These are phyloP conservation scores for Luvunga scandens DNA, from an alignment of 345 rosid species.

Conservation along the genomic window DNA sequence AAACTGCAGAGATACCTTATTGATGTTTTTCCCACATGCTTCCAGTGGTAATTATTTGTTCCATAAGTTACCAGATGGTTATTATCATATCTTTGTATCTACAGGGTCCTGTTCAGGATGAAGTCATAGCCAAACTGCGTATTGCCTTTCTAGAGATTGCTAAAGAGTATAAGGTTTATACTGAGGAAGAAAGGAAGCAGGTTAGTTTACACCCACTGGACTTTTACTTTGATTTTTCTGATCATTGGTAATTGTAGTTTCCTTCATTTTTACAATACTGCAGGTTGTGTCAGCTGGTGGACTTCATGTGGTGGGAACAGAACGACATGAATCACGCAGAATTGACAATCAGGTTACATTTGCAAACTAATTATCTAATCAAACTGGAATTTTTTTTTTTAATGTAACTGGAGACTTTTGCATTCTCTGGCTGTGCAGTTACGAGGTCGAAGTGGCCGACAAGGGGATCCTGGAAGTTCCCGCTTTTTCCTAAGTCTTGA, in stretches of 20 bases:
- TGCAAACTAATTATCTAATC: background rate
- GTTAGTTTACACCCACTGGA: conserved; percentile 29
- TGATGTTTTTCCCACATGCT: background rate
- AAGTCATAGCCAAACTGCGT: conserved; percentile 80
- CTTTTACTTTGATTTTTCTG: conserved; percentile 13
- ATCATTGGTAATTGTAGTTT: conserved; percentile 11
- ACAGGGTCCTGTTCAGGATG: conserved; percentile 91
- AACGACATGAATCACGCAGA: conserved; percentile 90
- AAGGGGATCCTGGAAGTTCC: conserved; percentile 98
- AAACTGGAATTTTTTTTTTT: background rate
- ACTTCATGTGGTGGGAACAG: conserved; percentile 92
- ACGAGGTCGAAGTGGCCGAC: conserved; percentile 94
- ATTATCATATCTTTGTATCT: conserved; percentile 9
- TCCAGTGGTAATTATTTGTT: background rate
- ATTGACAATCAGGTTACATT: conserved; percentile 85
- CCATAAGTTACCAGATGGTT: background rate
- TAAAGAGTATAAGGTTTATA: conserved; percentile 73
- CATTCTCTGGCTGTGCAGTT: conserved; percentile 43
- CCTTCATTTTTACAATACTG: conserved; percentile 17
- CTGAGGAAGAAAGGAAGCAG: conserved; percentile 87
- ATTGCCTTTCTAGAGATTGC: conserved; percentile 69
- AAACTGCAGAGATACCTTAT: background rate
- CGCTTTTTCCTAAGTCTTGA: conserved; percentile 97
- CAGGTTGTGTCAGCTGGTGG: conserved; percentile 96
- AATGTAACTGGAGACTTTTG: background rate